Percentiles rank a stretch among this genome's conserved stretches.
These are phyloP conservation scores for Trichoderma brevicompactum DNA, from an alignment of 2,329 filamentous ascomycete species.

Conservation along the genomic window DNA sequence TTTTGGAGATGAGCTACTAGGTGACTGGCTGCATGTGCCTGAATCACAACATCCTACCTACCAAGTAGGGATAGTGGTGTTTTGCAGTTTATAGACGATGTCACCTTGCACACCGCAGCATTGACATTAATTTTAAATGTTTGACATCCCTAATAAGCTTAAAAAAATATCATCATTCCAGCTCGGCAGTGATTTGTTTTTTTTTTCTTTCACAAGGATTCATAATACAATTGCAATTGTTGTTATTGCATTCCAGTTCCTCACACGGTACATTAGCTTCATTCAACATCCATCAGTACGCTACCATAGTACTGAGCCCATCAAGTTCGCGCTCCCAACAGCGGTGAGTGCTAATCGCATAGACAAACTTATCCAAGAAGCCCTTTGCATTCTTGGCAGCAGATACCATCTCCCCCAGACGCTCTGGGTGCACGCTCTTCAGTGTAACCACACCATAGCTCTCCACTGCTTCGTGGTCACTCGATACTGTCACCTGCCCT, in stretches of 20 bases:
- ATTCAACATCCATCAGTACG: conserved; percentile 55
- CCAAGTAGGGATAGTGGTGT: neutral
- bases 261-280: neutral
- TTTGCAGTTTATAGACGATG: neutral
- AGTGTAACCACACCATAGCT: conserved; percentile 80
- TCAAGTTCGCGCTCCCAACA: conserved; percentile 76
- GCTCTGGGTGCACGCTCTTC: conserved; percentile 55
- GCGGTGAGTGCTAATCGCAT: conserved; percentile 70
- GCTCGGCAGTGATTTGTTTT: neutral
- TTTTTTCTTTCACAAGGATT: too few species aligned
- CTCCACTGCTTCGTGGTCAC: conserved; percentile 56
- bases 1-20: neutral
- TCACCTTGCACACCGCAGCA: neutral
- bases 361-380: conserved; percentile 74
- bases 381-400: conserved; percentile 69
- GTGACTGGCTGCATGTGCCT: neutral
- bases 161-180: neutral
- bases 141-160: neutral
- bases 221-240: neutral
- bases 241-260: too few species aligned
- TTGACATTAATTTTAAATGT: neutral
- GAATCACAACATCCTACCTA: neutral
- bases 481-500: conserved; percentile 46
- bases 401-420: conserved; percentile 63
- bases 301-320: conserved; percentile 68